Evolutionary conservation across 2,329 filamentous ascomycete species (phyloP), one percentile per base, ranked within the genome.

Genomic region (Cladophialophora exuberans): DNA sequence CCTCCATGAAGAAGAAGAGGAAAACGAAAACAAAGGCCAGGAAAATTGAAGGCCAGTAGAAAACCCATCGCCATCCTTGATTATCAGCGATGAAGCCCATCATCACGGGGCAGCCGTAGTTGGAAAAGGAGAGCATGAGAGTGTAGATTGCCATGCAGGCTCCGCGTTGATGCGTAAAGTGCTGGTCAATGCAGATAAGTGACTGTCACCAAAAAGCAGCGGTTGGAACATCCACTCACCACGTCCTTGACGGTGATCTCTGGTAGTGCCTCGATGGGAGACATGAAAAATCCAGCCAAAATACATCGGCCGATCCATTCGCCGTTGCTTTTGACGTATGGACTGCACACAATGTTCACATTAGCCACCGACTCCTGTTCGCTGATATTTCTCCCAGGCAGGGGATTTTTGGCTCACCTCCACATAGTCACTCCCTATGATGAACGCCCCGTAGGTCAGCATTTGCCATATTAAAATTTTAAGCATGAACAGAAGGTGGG

Each of bases 251-350:
- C 69, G 2, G 72, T 73, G 11, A 78, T 73, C 60, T 78, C 78
- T 13, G 72, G 73, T 10, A 81, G 62, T 10, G 73, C 74, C 60
- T 80, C 78, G 15, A 78, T 72, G 1, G 78, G 77, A 2, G 77
- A 72, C 10, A 69, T 70, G 25, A 77, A 73, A 55, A 80, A 74
- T 1, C 78, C 78, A 43, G 74, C 72, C 1, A 81, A 62, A 22
- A 79, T 70, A 44, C 74, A 74, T 59, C 73, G 73, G 4, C 74
- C 76, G 28, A 75, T 73, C 76, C 76, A 80, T 57, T 77, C 71
- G 5, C 76, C 73, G 22, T 74, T 72, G 6, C 68, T 73, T 30
- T 70, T 74, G 3, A 73, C 71, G 53, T 76, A 72, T 0, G 75
- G 22, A 18, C 20, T 45, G 9, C 15, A 17, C 13, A 28, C 69